Conservation (phyloP, 176 grass and related monocot genomes). For the Chloris gayana region DNA sequence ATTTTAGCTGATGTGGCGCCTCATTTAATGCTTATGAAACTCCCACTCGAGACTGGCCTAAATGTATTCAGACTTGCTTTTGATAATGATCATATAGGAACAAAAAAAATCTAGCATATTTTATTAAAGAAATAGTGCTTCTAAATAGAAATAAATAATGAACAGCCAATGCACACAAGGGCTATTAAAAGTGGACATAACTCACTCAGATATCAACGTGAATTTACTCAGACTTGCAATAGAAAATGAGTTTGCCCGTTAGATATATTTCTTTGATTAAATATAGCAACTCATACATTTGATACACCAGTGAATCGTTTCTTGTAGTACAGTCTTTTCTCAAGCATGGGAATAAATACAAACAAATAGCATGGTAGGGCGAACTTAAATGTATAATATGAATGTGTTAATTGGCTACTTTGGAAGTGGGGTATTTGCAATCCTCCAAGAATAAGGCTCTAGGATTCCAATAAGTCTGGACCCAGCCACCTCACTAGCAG, state of each 20-base stretch:
- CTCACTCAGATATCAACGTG: neutral
- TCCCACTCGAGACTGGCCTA: too few relatives aligned
- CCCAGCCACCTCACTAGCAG: slow-evolving; percentile 56
- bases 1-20: too few relatives aligned
- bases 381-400: slow-evolving; percentile 2
- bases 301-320: slow-evolving; percentile 2
- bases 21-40: too few relatives aligned
- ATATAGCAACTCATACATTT: neutral
- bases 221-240: neutral
- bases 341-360: neutral
- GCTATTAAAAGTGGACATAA: neutral
- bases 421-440: slow-evolving; percentile 62
- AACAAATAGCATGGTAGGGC: slow-evolving; percentile 9
- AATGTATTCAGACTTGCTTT: neutral
- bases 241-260: neutral
- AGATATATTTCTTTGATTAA: neutral
- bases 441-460: slow-evolving; percentile 62
- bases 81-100: neutral
- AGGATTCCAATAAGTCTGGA: slow-evolving; percentile 55
- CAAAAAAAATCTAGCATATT: neutral
- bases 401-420: slow-evolving; percentile 35
- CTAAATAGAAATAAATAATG: neutral
- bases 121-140: neutral
- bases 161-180: neutral
- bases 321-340: slow-evolving; percentile 20